Percentiles rank a stretch among this genome's conserved stretches.
These are phyloP conservation scores for Eleusine indica DNA, from an alignment of 176 grass and related monocot genomes.

Conservation along the genomic window DNA sequence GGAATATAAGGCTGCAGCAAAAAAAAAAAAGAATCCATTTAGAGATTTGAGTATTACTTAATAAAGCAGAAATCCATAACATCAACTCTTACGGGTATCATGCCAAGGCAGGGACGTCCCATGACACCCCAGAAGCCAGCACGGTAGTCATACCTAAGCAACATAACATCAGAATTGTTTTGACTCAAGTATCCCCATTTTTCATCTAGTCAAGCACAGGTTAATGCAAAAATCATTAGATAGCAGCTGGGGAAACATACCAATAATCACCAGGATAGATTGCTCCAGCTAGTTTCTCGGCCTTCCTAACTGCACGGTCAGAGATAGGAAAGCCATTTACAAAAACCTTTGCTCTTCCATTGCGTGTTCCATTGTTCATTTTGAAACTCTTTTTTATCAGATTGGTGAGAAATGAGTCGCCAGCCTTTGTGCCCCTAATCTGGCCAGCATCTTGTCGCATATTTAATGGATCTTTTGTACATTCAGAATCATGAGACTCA, in stretches of 20 bases:
- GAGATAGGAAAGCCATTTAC: conserved; percentile 80
- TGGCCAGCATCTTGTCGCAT: conserved; percentile 45
- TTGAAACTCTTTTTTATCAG: conserved; percentile 91
- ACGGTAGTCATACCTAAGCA: conserved; percentile 79
- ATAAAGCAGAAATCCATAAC: conserved; percentile 12
- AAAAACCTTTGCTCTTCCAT: conserved; percentile 64
- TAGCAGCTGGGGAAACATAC: conserved; percentile 42
- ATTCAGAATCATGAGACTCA: conserved; percentile 54
- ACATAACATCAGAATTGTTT: conserved; percentile 15
- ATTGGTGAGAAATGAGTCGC: conserved; percentile 76
- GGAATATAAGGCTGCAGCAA: conserved; percentile 71
- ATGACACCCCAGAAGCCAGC: conserved; percentile 95
- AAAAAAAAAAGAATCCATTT: conserved; percentile 26
- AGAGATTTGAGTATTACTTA: conserved; percentile 9
- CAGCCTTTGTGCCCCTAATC: conserved; percentile 44
- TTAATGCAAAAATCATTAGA: conserved; percentile 36
- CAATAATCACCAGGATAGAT: conserved; percentile 88
- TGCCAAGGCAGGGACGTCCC: conserved; percentile 81
- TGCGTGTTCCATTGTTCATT: conserved; percentile 48
- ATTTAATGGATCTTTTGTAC: conserved; percentile 49
- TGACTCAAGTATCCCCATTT: not conserved
- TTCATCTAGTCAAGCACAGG: conserved; percentile 24
- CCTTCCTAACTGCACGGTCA: conserved; percentile 70
- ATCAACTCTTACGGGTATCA: conserved; percentile 81
- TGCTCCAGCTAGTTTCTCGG: conserved; percentile 79